Conservation (phyloP, 345 rosid genomes). For the Eucalyptus regnans region DNA sequence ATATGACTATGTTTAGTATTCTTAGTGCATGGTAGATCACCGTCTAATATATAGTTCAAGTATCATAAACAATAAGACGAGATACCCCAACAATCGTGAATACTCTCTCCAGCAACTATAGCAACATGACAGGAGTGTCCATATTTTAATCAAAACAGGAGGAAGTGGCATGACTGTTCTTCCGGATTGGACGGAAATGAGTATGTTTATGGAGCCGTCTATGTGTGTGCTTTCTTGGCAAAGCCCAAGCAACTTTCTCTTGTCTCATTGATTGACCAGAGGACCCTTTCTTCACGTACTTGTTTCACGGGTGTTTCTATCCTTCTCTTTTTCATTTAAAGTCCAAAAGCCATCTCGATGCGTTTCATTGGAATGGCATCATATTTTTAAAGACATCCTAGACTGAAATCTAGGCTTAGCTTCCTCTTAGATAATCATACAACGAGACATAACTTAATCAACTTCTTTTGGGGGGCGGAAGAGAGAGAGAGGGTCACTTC, state of each 20-base stretch:
- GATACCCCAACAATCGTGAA: background rate
- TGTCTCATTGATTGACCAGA: conserved; percentile 33
- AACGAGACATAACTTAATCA: background rate
- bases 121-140: background rate
- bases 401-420: conserved; percentile 1
- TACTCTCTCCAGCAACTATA: background rate
- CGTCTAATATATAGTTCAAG: background rate
- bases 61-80: background rate
- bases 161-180: background rate
- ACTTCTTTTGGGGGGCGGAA: background rate
- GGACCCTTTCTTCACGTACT: background rate
- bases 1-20: background rate
- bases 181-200: background rate
- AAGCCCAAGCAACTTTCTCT: conserved; percentile 18
- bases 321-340: background rate
- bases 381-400: background rate
- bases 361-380: background rate
- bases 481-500: conserved; percentile 20
- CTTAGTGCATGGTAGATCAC: background rate
- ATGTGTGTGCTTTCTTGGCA: conserved; percentile 18
- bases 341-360: background rate
- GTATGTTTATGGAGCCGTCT: conserved; percentile 8
- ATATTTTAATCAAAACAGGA: background rate
- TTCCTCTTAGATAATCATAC: background rate
- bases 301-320: conserved; percentile 10